phyloP scores from a whole-genome alignment of 371 early-diverging fungal species.

The Dichotomocladium elegans region DNA sequence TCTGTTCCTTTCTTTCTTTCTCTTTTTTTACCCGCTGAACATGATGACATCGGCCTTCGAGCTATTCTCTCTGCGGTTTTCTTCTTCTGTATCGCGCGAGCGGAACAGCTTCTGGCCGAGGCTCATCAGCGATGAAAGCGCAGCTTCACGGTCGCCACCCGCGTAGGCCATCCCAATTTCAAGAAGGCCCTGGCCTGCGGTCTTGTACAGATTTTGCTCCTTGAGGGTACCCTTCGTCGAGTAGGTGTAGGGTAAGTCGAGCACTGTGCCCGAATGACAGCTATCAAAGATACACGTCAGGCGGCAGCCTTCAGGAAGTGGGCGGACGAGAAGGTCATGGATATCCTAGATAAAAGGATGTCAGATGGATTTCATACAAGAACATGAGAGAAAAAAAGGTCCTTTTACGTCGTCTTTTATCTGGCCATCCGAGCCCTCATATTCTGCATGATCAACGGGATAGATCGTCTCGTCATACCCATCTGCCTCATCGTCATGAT shows the following conservation, averaged over 20 bases:
- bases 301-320: constrained; percentile 81
- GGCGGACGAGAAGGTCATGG: constrained; percentile 77
- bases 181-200: constrained; percentile 48
- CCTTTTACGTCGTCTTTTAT: constrained; percentile 86
- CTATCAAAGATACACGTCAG: constrained; percentile 87
- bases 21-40: constrained; percentile 62
- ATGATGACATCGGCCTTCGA: constrained; percentile 77
- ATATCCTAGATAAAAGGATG: constrained; percentile 46
- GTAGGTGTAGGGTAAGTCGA: constrained; percentile 87
- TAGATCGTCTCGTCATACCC: constrained; percentile 59
- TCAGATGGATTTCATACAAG: too few species aligned
- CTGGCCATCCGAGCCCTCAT: constrained; percentile 59
- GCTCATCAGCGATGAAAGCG: constrained; percentile 40
- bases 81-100: constrained; percentile 32
- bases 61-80: constrained; percentile 42
- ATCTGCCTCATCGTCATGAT: constrained; percentile 82
- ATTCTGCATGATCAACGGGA: constrained; percentile 77
- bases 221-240: constrained; percentile 67
- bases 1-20: neutral
- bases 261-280: constrained; percentile 82
- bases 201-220: constrained; percentile 44
- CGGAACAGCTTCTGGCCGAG: constrained; percentile 46
- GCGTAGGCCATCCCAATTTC: constrained; percentile 55
- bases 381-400: too few species aligned
- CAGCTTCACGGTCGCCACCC: constrained; percentile 38